Conservation (phyloP, 371 early-diverging fungal genomes). For the Amoeboaphelidium protococcarum region DNA sequence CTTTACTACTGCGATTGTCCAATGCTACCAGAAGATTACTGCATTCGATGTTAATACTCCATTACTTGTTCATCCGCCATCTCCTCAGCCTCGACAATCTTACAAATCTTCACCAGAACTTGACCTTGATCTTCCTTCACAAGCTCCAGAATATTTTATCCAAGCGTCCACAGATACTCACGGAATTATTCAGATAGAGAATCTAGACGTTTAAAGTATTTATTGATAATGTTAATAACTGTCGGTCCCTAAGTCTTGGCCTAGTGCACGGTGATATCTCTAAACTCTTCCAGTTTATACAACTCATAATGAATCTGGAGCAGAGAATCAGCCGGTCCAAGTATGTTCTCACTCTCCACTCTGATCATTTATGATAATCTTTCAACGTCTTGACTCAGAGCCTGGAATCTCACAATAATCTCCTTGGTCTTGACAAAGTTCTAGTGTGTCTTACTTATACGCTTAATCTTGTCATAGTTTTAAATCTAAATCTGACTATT, state of each 20-base stretch:
- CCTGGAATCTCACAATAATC: no score
- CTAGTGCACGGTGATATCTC: constrained; percentile 47
- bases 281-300: constrained; percentile 57
- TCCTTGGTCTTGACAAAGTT: no score
- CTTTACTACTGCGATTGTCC: neutral
- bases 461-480: no score
- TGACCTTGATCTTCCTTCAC: constrained; percentile 33
- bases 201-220: constrained; percentile 57
- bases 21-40: constrained; percentile 13
- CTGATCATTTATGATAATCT: no score
- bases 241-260: constrained; percentile 42
- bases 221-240: constrained; percentile 42
- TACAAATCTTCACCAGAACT: constrained; percentile 49
- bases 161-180: constrained; percentile 50
- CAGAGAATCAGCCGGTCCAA: constrained; percentile 37
- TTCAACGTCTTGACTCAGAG: no score
- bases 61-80: constrained; percentile 42
- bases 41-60: constrained; percentile 3
- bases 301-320: constrained; percentile 62
- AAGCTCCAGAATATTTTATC: constrained; percentile 42
- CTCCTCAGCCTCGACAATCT: constrained; percentile 76
- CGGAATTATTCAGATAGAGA: constrained; percentile 48
- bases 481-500: no score
- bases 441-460: no score
- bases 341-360: constrained; percentile 32